Percentiles rank a stretch among this genome's conserved stretches.
Evolutionary conservation across 352 stramenopile species (phyloP).

Genomic region (Albugo laibachii): DNA sequence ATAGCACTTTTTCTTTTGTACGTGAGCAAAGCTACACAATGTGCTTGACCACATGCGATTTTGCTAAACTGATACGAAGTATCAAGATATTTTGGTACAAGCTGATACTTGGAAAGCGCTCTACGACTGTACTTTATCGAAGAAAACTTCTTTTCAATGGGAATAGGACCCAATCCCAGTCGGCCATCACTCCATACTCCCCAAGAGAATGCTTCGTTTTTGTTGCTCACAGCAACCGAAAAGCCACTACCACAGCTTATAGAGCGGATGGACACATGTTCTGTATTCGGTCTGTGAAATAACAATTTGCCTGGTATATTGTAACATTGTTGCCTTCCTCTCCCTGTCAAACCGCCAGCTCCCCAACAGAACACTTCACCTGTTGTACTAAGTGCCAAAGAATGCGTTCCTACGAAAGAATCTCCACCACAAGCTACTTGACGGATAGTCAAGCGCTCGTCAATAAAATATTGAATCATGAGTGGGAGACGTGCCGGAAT

Average conservation of each 20-base stretch:
- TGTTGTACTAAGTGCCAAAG: slow-evolving; percentile 30
- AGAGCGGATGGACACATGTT: slow-evolving; percentile 1
- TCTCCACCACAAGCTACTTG: slow-evolving; percentile 32
- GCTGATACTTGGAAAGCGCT: slow-evolving; percentile 42
- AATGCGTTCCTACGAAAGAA: slow-evolving; percentile 33
- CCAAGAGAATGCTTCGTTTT: slow-evolving; percentile 57
- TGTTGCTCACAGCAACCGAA: slow-evolving; percentile 29
- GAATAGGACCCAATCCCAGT: slow-evolving; percentile 43
- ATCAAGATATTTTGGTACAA: slow-evolving; percentile 12
- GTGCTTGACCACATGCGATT: slow-evolving; percentile 48
- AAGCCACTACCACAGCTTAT: slow-evolving; percentile 65
- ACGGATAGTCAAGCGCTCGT: slow-evolving; percentile 17
- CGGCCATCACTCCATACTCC: slow-evolving; percentile 52
- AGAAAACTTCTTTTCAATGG: slow-evolving; percentile 16
- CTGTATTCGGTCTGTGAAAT: background rate
- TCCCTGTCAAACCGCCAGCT: slow-evolving; percentile 24
- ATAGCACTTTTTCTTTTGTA: slow-evolving; percentile 15
- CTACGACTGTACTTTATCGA: slow-evolving; percentile 12
- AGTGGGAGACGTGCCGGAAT: slow-evolving; percentile 14
- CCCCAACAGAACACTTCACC: slow-evolving; percentile 66
- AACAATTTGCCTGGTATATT: slow-evolving; percentile 8
- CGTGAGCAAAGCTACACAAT: slow-evolving; percentile 43
- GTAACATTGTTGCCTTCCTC: slow-evolving; percentile 16
- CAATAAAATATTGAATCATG: slow-evolving; percentile 32
- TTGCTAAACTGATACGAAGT: slow-evolving; percentile 6